These are phyloP conservation scores for Guyanaporus albipodus DNA, from an alignment of 768 basidiomycete genomes.

Conservation along the genomic window DNA sequence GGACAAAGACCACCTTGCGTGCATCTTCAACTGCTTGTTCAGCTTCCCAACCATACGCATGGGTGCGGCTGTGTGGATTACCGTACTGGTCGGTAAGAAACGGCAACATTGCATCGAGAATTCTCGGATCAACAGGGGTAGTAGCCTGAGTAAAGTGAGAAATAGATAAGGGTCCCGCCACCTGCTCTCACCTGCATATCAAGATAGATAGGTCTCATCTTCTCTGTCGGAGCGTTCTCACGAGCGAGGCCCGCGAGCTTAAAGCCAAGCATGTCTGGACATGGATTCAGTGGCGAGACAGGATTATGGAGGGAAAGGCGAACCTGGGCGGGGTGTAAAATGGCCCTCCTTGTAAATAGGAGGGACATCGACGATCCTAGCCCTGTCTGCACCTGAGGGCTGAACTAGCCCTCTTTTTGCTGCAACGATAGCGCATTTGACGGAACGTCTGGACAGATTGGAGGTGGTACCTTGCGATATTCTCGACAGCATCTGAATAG, in stretches of 20 bases:
- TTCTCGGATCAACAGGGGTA: conserved; percentile 95
- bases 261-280: conserved; percentile 83
- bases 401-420: conserved; percentile 66
- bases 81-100: conserved; percentile 94
- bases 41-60: conserved; percentile 99
- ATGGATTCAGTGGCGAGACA: background rate
- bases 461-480: conserved; percentile 38
- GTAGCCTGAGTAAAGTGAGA: conserved; percentile 63
- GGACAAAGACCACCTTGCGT: conserved; percentile 54
- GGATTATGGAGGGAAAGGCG: conserved; percentile 7
- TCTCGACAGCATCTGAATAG: conserved; percentile 53
- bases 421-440: conserved; percentile 18
- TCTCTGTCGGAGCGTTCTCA: conserved; percentile 53
- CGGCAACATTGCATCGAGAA: conserved; percentile 95
- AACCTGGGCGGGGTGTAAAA: conserved; percentile 70
- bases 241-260: conserved; percentile 64
- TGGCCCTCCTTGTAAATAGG: conserved; percentile 65
- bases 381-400: conserved; percentile 78
- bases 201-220: conserved; percentile 88
- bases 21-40: conserved; percentile 93
- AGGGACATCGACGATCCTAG: conserved; percentile 78
- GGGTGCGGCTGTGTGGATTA: conserved; percentile 96
- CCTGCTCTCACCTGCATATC: conserved; percentile 81
- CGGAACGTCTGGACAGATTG: conserved; percentile 27
- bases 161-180: background rate